Conservation (phyloP, 768 basidiomycete species). For the Rhizopogon roseolus region DNA sequence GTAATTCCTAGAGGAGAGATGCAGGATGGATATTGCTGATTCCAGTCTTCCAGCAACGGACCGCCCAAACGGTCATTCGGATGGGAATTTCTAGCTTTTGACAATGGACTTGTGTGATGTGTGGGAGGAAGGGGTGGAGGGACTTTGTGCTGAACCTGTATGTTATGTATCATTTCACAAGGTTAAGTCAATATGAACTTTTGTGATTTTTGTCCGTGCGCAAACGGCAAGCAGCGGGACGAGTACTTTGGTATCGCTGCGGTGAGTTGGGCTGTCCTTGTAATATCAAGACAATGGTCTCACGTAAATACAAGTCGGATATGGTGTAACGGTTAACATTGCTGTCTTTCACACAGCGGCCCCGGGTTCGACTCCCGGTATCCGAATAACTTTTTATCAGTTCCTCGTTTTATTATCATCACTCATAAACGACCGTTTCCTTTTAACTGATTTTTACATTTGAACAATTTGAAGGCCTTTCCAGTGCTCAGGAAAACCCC, state of each 20-base stretch:
- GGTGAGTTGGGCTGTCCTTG: too few species aligned
- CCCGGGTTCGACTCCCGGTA: slow-evolving; percentile 16
- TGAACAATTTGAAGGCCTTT: too few species aligned
- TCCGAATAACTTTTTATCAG: slow-evolving; percentile 8
- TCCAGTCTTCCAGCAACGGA: background rate
- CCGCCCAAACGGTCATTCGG: background rate
- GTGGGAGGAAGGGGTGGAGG: background rate
- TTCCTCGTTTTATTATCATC: background rate
- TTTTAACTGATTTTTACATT: too few species aligned
- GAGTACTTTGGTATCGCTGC: too few species aligned
- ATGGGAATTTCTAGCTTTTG: background rate
- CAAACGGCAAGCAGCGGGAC: too few species aligned
- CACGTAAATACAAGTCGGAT: slow-evolving; percentile 4
- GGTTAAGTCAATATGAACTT: background rate
- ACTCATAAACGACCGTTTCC: too few species aligned
- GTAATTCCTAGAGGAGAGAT: background rate
- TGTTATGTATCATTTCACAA: background rate
- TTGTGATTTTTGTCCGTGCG: background rate
- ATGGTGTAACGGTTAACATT: slow-evolving; percentile 16
- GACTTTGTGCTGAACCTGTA: background rate
- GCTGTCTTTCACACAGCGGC: slow-evolving; percentile 17
- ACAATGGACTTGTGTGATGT: background rate
- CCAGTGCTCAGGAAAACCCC: too few species aligned
- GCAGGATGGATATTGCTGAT: background rate
- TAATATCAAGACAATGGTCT: too few species aligned